Percentiles rank a stretch among this genome's conserved stretches.
phyloP scores from a whole-genome alignment of 106 monocot genomes.

The Dendrobium officinale region DNA sequence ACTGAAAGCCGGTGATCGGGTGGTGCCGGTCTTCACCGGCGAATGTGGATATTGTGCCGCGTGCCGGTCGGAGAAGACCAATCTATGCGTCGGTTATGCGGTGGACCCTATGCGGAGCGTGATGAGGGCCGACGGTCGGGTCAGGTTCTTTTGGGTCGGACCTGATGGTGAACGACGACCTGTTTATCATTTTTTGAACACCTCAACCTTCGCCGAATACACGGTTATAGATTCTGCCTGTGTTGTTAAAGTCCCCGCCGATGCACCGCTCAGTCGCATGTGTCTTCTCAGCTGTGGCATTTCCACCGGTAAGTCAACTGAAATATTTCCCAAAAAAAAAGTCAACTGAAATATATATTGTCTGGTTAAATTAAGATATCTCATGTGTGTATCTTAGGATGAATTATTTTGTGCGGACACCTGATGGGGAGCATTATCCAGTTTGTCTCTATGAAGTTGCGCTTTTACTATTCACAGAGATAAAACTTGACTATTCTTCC shows the following conservation, averaged over 20 bases:
- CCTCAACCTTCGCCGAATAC: constrained; percentile 86
- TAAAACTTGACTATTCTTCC: too few species aligned
- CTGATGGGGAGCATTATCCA: too few species aligned
- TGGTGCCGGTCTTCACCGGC: constrained; percentile 72
- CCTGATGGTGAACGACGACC: constrained; percentile 19
- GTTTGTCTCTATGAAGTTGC: too few species aligned
- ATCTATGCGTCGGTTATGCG: constrained; percentile 37
- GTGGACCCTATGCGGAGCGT: constrained; percentile 39
- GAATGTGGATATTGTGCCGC: constrained; percentile 52
- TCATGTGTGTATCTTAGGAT: too few species aligned
- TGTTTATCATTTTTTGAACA: constrained; percentile 83
- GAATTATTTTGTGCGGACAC: too few species aligned
- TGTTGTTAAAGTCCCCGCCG: constrained; percentile 45
- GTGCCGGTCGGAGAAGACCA: constrained; percentile 47
- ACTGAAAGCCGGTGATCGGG: constrained; percentile 54
- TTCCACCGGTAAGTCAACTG: constrained; percentile 51
- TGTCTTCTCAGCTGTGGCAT: constrained; percentile 84
- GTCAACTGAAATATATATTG: too few species aligned
- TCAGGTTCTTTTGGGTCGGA: constrained; percentile 35
- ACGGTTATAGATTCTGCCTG: constrained; percentile 87
- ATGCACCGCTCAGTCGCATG: constrained; percentile 48
- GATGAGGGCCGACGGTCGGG: constrained; percentile 43
- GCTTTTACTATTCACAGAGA: too few species aligned
- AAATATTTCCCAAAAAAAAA: neutral
- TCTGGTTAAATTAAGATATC: too few species aligned